These are phyloP conservation scores for Vaucheria bursata DNA, from an alignment of 352 stramenopile species.

Conservation along the genomic window DNA sequence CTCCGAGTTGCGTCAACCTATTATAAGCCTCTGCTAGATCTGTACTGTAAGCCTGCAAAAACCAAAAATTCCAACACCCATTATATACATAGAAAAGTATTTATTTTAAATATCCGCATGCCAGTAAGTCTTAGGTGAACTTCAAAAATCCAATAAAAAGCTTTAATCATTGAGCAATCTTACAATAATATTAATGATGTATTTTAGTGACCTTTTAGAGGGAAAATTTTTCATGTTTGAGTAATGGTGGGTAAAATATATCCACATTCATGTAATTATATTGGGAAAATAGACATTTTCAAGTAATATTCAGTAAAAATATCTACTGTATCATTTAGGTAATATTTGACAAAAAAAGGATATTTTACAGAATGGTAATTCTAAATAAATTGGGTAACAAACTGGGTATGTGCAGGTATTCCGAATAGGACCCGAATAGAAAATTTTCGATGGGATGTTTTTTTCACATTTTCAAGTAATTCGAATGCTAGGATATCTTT, in stretches of 20 bases:
- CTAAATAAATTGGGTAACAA: too few relatives aligned
- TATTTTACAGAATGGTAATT: too few relatives aligned
- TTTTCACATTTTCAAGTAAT: background rate
- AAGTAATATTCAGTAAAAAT: too few relatives aligned
- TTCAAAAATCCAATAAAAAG: background rate
- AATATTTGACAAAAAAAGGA: too few relatives aligned
- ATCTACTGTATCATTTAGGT: too few relatives aligned
- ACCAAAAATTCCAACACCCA: background rate
- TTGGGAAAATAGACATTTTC: too few relatives aligned
- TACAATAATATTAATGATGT: background rate
- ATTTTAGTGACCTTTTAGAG: background rate
- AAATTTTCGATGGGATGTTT: too few relatives aligned
- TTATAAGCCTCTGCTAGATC: conserved; percentile 38
- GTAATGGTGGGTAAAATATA: too few relatives aligned
- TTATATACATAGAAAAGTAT: background rate
- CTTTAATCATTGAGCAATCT: background rate
- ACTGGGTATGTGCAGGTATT: too few relatives aligned
- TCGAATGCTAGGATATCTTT: background rate
- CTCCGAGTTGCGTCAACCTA: conserved; percentile 33
- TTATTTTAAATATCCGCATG: background rate
- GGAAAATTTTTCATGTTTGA: background rate
- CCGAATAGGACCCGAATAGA: too few relatives aligned
- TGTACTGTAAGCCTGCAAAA: conserved; percentile 20
- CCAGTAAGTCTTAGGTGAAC: background rate
- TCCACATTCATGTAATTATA: too few relatives aligned